These are phyloP conservation scores for Chaetothyriales sp. DNA, from an alignment of 2,329 filamentous ascomycete species.

Conservation along the genomic window DNA sequence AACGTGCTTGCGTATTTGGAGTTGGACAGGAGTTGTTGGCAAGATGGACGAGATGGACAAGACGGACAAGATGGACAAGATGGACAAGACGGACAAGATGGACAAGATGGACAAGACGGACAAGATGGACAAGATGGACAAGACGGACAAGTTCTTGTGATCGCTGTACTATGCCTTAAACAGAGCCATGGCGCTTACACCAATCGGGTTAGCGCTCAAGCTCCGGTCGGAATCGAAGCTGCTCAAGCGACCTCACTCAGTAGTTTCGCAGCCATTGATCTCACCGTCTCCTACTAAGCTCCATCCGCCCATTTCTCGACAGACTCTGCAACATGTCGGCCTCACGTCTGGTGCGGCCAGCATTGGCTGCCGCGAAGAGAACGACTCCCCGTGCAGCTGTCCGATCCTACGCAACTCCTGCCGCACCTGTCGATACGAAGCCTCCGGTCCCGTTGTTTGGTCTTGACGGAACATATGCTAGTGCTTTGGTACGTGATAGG, in stretches of 20 bases:
- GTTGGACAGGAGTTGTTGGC: neutral
- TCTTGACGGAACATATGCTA: conserved; percentile 95
- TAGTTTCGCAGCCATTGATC: neutral
- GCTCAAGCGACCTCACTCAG: neutral
- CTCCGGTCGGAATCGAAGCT: neutral
- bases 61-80: too few relatives aligned
- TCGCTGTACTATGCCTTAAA: too few relatives aligned
- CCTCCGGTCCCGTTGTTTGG: conserved; percentile 86
- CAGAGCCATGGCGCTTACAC: neutral
- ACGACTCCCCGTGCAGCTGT: conserved; percentile 48
- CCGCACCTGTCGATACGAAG: conserved; percentile 46
- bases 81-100: too few relatives aligned
- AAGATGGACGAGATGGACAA: too few relatives aligned
- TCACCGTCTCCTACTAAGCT: neutral
- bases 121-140: too few relatives aligned
- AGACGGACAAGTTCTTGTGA: too few relatives aligned
- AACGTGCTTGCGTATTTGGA: neutral
- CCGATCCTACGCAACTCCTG: conserved; percentile 62
- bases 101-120: too few relatives aligned
- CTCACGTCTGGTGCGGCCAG: conserved; percentile 20
- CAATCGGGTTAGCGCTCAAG: neutral
- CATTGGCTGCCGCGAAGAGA: conserved; percentile 44
- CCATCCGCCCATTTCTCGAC: neutral
- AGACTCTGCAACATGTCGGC: conserved; percentile 16
- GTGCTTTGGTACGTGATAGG: conserved; percentile 67